Evolutionary conservation across 164 flowering plant genomes (phyloP), one percentile per base, ranked within the genome.

Genomic region (Sedum album): DNA sequence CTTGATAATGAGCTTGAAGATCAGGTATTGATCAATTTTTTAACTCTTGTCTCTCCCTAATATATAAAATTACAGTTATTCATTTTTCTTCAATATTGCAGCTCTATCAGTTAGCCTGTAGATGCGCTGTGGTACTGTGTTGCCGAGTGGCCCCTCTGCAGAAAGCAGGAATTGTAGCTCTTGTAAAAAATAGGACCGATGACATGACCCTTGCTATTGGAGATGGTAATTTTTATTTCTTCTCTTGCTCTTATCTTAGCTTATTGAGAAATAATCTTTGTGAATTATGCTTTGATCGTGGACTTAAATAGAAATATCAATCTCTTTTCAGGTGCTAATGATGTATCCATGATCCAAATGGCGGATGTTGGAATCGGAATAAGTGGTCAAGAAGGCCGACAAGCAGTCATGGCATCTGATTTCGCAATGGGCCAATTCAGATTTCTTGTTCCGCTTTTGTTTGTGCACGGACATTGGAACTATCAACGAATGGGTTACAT

Each of bases 131-230:
- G 64, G 97, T 95, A 33, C 73, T 95, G 46, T 95, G 99, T 72
- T 95, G 99, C 69, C 96, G 99, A 60, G 97, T 92, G 36, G 99
- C 99, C 70, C 99, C 99, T 21, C 73, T 95, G 71, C 99, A 95
- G 49, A 95, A 95, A 74, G 97, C 99, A 46, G 99, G 99, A 57
- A 89, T 95, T 61, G 91, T 95, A 76, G 91, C 97, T 67, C 93
- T 95, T 67, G 88, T 95, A 71, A 95, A 92, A 80, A 85, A 83
- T 21, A 81, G 97, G 78, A 90, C 97, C 4, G 77, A 86, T 65
- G 99, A 95, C 77, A 85, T 92, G 97, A 90, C 97, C 42, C 97
- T 95, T 66, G 91, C 99, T 39, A 88, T 95, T 76, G 97, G 99
- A 11, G 99, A 95, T 83, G 99, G 99, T 95, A 83, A 74, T 69